Percentiles rank a stretch among this genome's conserved stretches.
Conservation (phyloP, 441 rosid genomes). For the Aleurites moluccanus region DNA sequence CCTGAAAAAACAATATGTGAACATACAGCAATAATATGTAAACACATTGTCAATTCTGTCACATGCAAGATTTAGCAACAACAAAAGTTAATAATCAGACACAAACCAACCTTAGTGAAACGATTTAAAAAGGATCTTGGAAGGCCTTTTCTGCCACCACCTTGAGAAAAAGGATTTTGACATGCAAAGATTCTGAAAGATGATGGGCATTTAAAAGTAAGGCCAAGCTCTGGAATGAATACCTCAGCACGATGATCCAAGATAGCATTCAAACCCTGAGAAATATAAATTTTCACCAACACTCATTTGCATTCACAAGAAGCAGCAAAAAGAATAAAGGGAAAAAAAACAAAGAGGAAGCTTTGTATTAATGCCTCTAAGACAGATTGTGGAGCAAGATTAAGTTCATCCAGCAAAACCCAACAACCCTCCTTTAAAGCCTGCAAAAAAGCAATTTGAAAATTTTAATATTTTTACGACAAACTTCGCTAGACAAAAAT, state of each 20-base stretch:
- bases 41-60: slow-evolving; percentile 6
- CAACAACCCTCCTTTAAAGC: slow-evolving; percentile 98
- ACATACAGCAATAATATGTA: neutral
- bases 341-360: slow-evolving; percentile 7
- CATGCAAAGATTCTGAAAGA: slow-evolving; percentile 95
- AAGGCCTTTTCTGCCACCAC: slow-evolving; percentile 99
- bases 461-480: neutral
- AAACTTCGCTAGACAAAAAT: slow-evolving; percentile 17
- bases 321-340: slow-evolving; percentile 1
- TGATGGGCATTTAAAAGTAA: slow-evolving; percentile 77
- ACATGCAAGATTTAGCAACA: slow-evolving; percentile 10
- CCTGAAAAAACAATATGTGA: slow-evolving; percentile 48
- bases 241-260: slow-evolving; percentile 98
- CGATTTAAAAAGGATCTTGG: slow-evolving; percentile 98
- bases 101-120: slow-evolving; percentile 71
- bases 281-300: slow-evolving; percentile 19
- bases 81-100: slow-evolving; percentile 9
- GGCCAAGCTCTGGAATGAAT: slow-evolving; percentile 91
- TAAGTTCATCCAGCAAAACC: slow-evolving; percentile 98
- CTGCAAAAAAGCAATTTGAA: slow-evolving; percentile 33
- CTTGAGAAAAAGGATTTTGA: slow-evolving; percentile 98
- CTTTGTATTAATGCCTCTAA: slow-evolving; percentile 56
- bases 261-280: slow-evolving; percentile 94
- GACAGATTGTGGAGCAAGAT: slow-evolving; percentile 99
- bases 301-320: slow-evolving; percentile 16